Base-by-base conservation (phyloP, 345 rosid genomes). In the Murraya koenigii region DNA sequence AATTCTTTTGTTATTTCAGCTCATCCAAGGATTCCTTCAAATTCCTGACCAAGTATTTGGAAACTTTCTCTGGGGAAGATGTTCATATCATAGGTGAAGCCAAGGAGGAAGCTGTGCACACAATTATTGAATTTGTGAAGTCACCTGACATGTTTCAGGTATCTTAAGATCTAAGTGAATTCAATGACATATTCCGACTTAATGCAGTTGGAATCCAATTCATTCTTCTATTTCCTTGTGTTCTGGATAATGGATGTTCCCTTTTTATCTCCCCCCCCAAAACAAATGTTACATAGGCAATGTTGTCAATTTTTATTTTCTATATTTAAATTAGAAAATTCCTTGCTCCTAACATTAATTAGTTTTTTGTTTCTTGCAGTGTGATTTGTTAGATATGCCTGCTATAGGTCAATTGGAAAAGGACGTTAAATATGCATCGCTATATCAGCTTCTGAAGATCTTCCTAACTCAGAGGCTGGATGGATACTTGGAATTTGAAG, bases 91-190 rank as follows among this genome's bases (percentile, higher is more conserved):
- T 94, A 79, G 85, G 72, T 82, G 97, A 90, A 87, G 94, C 98
- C 61, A 94, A 97, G 88, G 98, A 94, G 88, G 97, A 89, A 79
- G 97, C 97, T 76, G 94, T 85, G 49, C 91, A 76, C 65, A 81
- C 98, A 44, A 78, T 94, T 75, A 83, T 92, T 11, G 98, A 90
- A 69, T 97, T 94, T 88, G 91, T 97, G 72, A 93, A 90, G 85
- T 94, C 96, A 55, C 92, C 99, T n/a, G 91, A 83, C 77, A 85
- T 89, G 74, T 90, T 91, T 81, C 98, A 90, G 99, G 98, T 94
- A 90, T 71, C 60, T 56, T 61, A 63, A 68, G 39, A 26, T 47
- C 63, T 72, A 9, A 38, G 32, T 76, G 32, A 64, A 41, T 65
- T 78, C 19, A 2, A 68, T 25, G 20, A 66, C 60, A n/a, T 63